Conservation (phyloP, 208 protist genomes). For the Leptomonas pyrrhocoris region DNA sequence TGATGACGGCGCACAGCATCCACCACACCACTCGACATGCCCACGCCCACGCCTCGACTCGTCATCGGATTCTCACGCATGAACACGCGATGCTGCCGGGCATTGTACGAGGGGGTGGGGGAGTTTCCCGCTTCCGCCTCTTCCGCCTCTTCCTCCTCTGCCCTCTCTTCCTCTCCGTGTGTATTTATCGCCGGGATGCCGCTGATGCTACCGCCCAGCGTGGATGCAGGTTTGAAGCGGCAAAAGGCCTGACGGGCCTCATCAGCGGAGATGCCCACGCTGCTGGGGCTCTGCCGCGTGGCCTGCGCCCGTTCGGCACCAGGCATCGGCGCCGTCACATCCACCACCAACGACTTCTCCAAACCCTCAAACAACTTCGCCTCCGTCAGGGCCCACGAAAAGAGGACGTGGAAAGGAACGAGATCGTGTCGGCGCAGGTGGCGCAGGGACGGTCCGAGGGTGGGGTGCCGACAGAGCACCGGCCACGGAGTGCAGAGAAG, state of each 20-base stretch:
- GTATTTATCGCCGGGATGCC: neutral
- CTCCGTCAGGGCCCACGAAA: conserved; percentile 46
- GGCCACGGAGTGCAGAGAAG: conserved; percentile 44
- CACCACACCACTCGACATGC: conserved; percentile 3
- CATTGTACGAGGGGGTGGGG: neutral
- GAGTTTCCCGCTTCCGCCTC: neutral
- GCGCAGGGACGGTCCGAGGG: conserved; percentile 26
- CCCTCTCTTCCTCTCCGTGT: too few species aligned
- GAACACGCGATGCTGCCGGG: neutral
- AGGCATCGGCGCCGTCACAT: conserved; percentile 43
- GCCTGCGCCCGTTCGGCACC: conserved; percentile 16
- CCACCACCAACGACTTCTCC: conserved; percentile 44
- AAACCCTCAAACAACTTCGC: conserved; percentile 31
- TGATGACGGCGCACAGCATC: conserved; percentile 19
- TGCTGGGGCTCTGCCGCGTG: conserved; percentile 7
- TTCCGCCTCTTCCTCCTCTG: too few species aligned
- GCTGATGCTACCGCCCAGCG: neutral
- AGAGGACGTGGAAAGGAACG: conserved; percentile 60
- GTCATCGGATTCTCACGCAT: conserved; percentile 21
- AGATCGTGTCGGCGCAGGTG: conserved; percentile 36
- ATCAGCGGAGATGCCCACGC: conserved; percentile 18
- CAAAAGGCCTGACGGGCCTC: conserved; percentile 8
- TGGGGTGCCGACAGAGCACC: conserved; percentile 25
- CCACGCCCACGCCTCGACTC: neutral
- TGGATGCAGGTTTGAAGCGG: neutral